These are phyloP conservation scores for Nakataea oryzae DNA, from an alignment of 2,329 filamentous ascomycete genomes.

Conservation along the genomic window DNA sequence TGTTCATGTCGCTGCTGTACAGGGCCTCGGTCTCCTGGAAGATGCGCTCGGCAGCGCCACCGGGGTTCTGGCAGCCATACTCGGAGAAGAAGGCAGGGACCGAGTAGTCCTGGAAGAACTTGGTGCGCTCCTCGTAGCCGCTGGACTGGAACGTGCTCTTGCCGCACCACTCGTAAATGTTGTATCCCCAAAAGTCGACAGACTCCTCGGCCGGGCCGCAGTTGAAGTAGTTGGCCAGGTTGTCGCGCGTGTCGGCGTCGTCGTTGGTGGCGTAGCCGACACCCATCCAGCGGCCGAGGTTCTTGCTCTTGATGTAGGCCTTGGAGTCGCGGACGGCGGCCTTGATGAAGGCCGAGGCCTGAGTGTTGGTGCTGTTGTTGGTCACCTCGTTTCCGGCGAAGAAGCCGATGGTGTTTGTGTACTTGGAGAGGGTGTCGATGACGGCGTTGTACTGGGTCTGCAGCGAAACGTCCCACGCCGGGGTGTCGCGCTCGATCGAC, in stretches of 20 bases:
- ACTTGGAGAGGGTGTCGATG: conserved; percentile 57
- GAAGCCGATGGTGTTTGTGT: conserved; percentile 71
- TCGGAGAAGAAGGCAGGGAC: conserved; percentile 92
- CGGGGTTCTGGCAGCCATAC: conserved; percentile 74
- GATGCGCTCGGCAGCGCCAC: conserved; percentile 49
- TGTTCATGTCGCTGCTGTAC: conserved; percentile 66
- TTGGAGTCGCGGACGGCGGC: conserved; percentile 73
- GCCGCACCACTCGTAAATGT: conserved; percentile 83
- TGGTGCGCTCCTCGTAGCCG: conserved; percentile 66
- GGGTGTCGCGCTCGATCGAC: conserved; percentile 60
- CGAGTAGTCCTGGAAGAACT: conserved; percentile 73
- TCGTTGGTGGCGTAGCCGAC: conserved; percentile 76
- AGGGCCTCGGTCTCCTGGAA: conserved; percentile 75
- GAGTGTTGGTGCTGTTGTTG: conserved; percentile 63
- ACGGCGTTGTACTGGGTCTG: conserved; percentile 62
- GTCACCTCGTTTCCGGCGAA: conserved; percentile 77
- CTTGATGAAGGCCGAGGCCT: conserved; percentile 69
- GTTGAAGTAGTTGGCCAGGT: conserved; percentile 68
- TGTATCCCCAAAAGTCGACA: conserved; percentile 81
- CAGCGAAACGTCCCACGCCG: conserved; percentile 57
- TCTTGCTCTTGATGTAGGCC: conserved; percentile 61
- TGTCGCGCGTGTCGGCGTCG: conserved; percentile 57
- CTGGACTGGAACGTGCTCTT: conserved; percentile 41
- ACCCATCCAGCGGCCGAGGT: conserved; percentile 56
- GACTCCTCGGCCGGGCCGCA: conserved; percentile 48